These are phyloP conservation scores for Yamadazyma epiphylla DNA, from an alignment of 1,139 yeast species.

Conservation along the genomic window DNA sequence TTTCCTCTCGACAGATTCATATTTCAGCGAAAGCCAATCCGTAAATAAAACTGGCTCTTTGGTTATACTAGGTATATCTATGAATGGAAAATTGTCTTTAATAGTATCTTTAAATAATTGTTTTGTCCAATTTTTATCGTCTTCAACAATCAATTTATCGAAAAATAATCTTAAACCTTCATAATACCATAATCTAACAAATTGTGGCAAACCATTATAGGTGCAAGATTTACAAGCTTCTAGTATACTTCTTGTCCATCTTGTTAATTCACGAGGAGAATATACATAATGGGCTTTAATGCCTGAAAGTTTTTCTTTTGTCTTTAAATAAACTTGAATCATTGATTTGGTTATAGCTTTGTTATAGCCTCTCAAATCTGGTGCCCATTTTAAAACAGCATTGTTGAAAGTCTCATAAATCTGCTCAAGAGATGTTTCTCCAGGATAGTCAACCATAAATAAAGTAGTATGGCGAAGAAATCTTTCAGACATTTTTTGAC, in stretches of 20 bases:
- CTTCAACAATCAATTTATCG: constrained; percentile 56
- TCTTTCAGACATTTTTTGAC: constrained; percentile 56
- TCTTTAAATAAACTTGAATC: constrained; percentile 55
- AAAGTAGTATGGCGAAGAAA: constrained; percentile 68
- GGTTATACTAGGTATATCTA: constrained; percentile 32
- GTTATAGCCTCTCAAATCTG: constrained; percentile 56
- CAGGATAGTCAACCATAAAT: constrained; percentile 80
- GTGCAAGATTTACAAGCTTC: constrained; percentile 47
- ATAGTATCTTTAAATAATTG: constrained; percentile 38
- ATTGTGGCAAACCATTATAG: constrained; percentile 31
- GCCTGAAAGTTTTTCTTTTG: constrained; percentile 38
- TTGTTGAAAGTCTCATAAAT: constrained; percentile 61
- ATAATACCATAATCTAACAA: constrained; percentile 74
- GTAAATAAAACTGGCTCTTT: constrained; percentile 59
- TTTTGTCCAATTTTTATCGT: constrained; percentile 54
- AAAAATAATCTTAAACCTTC: constrained; percentile 76
- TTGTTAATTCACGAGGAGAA: constrained; percentile 87
- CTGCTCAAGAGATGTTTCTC: constrained; percentile 54
- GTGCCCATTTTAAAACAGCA: constrained; percentile 61
- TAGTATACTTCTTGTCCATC: constrained; percentile 81
- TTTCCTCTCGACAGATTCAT: constrained; percentile 50
- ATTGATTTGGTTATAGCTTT: constrained; percentile 59
- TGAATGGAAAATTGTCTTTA: constrained; percentile 42
- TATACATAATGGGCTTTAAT: constrained; percentile 62
- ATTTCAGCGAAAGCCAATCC: constrained; percentile 68